A percentile compares a stretch with the other conserved stretches of the same genome.
Conservation (phyloP, 83 land plant species). For the Picea abies region DNA sequence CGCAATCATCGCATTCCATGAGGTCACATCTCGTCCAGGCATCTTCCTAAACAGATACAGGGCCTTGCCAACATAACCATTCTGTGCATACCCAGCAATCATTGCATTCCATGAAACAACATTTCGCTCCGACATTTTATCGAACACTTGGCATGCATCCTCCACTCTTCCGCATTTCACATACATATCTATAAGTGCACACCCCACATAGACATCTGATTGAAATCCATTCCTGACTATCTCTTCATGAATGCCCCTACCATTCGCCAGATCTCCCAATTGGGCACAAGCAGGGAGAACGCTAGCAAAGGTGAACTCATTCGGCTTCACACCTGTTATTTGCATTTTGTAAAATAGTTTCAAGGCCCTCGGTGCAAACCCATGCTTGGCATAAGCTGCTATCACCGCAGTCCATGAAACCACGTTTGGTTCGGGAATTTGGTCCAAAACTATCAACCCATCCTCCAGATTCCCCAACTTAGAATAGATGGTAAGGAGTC, state of each 20-base stretch:
- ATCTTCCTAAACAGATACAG: constrained; percentile 36
- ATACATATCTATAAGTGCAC: constrained; percentile 58
- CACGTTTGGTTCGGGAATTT: constrained; percentile 37
- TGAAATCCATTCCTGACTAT: constrained; percentile 35
- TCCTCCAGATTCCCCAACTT: constrained; percentile 26
- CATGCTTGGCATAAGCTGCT: constrained; percentile 38
- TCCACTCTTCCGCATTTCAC: constrained; percentile 56
- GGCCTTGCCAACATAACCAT: too few relatives aligned
- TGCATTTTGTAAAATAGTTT: constrained; percentile 22
- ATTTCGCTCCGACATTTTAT: too few relatives aligned
- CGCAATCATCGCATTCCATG: constrained; percentile 55
- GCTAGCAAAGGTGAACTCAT: constrained; percentile 48
- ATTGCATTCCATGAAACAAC: too few relatives aligned
- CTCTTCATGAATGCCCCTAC: constrained; percentile 51
- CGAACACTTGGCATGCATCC: constrained; percentile 19
- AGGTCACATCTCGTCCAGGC: constrained; percentile 41
- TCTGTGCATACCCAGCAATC: too few relatives aligned
- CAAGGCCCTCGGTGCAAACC: constrained; percentile 28
- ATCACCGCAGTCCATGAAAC: constrained; percentile 54
- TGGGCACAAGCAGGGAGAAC: constrained; percentile 40
- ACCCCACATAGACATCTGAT: constrained; percentile 42
- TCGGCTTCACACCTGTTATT: constrained; percentile 6
- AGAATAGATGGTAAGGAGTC: constrained; percentile 31
- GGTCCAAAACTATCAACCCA: constrained; percentile 42
- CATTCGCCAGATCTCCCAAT: constrained; percentile 21